phyloP scores from a whole-genome alignment of 2,329 filamentous ascomycete species.

The Botrytis fabae region DNA sequence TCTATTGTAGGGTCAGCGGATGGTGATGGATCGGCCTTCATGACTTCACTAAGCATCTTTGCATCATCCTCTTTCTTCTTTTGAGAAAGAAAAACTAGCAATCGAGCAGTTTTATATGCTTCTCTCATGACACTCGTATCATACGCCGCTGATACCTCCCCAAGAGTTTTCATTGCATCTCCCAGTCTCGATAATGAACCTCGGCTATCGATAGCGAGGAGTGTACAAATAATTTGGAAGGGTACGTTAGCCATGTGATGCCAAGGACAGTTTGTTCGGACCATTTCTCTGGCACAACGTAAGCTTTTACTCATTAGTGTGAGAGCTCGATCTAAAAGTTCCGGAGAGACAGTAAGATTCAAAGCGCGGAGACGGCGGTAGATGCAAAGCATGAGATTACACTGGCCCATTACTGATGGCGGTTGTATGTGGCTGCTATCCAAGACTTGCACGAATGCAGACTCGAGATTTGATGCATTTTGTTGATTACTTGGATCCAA shows the following conservation, averaged over 20 bases:
- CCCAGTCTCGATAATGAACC: conserved; percentile 15
- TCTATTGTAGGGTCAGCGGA: not conserved
- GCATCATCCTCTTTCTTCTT: conserved; percentile 17
- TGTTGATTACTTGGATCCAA: conserved; percentile 16
- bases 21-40: not conserved
- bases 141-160: conserved; percentile 15
- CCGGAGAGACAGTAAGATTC: not conserved
- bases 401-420: conserved; percentile 15
- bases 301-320: not conserved
- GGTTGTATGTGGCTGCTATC: conserved; percentile 4
- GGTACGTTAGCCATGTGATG: conserved; percentile 27
- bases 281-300: conserved; percentile 11
- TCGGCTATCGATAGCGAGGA: conserved; percentile 26
- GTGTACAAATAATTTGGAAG: conserved; percentile 26
- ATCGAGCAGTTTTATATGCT: conserved; percentile 21
- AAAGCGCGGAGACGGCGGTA: conserved; percentile 15
- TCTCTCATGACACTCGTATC: conserved; percentile 18
- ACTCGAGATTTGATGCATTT: conserved; percentile 1
- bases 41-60: not conserved
- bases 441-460: conserved; percentile 5
- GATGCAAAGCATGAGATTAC: conserved; percentile 21
- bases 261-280: conserved; percentile 17
- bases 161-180: conserved; percentile 24
- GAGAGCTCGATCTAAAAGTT: not conserved
- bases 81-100: conserved; percentile 17